phyloP scores from a whole-genome alignment of 192 early-diverging fungal species.

The Podila minutissima region DNA sequence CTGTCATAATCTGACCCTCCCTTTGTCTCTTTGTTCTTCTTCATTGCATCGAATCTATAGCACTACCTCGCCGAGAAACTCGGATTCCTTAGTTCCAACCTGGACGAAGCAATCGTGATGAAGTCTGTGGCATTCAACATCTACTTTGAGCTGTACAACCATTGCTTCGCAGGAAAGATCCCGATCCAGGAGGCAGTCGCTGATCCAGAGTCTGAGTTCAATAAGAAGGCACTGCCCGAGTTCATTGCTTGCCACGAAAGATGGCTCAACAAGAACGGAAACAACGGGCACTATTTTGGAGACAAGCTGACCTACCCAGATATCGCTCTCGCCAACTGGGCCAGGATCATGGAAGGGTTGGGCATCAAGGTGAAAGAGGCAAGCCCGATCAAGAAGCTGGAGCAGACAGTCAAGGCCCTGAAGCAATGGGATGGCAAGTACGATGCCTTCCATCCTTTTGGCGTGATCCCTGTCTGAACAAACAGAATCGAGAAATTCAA shows the following conservation, averaged over 20 bases:
- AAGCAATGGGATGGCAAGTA: conserved; percentile 3
- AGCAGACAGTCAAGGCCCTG: background rate
- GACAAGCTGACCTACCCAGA: conserved; percentile 11
- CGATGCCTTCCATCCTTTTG: background rate
- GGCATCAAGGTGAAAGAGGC: background rate
- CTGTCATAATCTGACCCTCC: background rate
- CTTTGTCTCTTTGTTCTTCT: background rate
- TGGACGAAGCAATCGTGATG: conserved; percentile 11
- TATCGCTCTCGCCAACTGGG: conserved; percentile 11
- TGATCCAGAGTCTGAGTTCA: conserved; percentile 12
- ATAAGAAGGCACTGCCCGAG: conserved; percentile 13
- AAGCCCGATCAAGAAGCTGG: conserved; percentile 1
- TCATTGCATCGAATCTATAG: background rate
- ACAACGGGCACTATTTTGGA: conserved; percentile 30
- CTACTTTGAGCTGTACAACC: conserved; percentile 15
- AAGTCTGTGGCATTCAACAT: conserved; percentile 38
- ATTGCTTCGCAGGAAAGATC: conserved; percentile 2
- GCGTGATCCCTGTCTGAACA: too few species aligned
- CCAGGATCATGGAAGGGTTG: background rate
- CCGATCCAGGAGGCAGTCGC: conserved; percentile 1
- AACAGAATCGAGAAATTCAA: too few species aligned
- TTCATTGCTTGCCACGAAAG: conserved; percentile 19
- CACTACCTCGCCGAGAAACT: conserved; percentile 47
- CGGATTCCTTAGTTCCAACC: conserved; percentile 27
- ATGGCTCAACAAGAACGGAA: conserved; percentile 34